A percentile compares a stretch with the other conserved stretches of the same genome.
These are phyloP conservation scores for Agaricales sp. DNA, from an alignment of 1,284 basidiomycete species.

Conservation along the genomic window DNA sequence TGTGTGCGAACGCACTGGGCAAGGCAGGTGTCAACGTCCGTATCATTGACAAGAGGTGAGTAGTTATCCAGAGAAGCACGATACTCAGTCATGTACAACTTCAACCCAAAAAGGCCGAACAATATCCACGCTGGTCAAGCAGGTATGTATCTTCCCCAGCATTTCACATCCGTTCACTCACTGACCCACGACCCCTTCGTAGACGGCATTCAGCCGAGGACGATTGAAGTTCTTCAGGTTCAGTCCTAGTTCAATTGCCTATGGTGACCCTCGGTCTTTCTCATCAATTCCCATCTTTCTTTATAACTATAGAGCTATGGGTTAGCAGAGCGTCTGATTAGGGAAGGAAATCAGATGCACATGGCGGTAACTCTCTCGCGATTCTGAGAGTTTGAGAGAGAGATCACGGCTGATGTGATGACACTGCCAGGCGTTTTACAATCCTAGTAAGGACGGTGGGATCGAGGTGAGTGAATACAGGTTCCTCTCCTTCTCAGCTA, in stretches of 20 bases:
- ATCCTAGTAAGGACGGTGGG: constrained; percentile 25
- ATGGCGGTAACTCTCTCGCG: constrained; percentile 24
- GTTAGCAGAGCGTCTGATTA: constrained; percentile 31
- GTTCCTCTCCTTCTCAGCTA: no score
- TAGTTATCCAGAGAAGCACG: constrained; percentile 16
- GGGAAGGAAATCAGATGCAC: constrained; percentile 33
- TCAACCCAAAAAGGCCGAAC: constrained; percentile 37
- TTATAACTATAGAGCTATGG: constrained; percentile 38
- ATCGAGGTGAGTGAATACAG: constrained; percentile 21
- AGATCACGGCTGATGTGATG: neutral
- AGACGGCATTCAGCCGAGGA: constrained; percentile 41
- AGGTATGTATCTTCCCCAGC: constrained; percentile 37
- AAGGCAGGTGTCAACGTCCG: constrained; percentile 31
- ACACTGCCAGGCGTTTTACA: constrained; percentile 34
- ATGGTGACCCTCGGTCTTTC: neutral
- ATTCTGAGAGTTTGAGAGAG: neutral
- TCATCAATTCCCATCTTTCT: neutral
- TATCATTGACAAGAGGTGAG: constrained; percentile 31
- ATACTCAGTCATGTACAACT: constrained; percentile 12
- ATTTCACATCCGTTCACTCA: neutral
- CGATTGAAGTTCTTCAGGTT: constrained; percentile 1
- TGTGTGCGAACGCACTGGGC: constrained; percentile 36
- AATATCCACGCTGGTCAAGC: constrained; percentile 64
- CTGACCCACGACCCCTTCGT: constrained; percentile 17
- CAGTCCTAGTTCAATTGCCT: neutral